Conservation (phyloP, 805 yeast genomes). For the Candida parachauliodes region DNA sequence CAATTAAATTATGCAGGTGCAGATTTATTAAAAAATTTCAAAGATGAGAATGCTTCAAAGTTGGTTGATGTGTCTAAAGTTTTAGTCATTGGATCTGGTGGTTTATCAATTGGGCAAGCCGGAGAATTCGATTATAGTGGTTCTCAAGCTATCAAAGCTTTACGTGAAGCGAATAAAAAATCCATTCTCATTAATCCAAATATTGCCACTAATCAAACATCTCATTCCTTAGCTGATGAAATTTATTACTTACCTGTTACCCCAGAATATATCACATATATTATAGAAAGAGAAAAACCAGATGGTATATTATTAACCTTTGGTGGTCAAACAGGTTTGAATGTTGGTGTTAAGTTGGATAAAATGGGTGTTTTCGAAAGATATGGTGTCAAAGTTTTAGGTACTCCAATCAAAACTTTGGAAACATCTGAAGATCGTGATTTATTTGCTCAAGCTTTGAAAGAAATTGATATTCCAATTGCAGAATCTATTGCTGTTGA, state of each 20-base stretch:
- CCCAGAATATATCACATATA: constrained; percentile 91
- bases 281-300: constrained; percentile 93
- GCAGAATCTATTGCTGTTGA: constrained; percentile 97
- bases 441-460: constrained; percentile 88
- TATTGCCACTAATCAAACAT: constrained; percentile 95
- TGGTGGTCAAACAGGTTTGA: constrained; percentile 98
- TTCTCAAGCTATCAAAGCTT: constrained; percentile 95
- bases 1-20: constrained; percentile 56
- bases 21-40: constrained; percentile 52
- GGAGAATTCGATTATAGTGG: constrained; percentile 98
- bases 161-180: constrained; percentile 82
- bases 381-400: constrained; percentile 89
- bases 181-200: constrained; percentile 91
- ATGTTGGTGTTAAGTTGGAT: constrained; percentile 92
- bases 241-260: constrained; percentile 95
- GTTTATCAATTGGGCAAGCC: constrained; percentile 95
- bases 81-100: constrained; percentile 94
- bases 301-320: constrained; percentile 94
- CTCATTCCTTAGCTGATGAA: constrained; percentile 92
- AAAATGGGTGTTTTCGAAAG: constrained; percentile 92
- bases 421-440: constrained; percentile 98
- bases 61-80: constrained; percentile 85
- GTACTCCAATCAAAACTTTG: constrained; percentile 94
- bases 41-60: constrained; percentile 57
- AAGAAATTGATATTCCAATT: constrained; percentile 92